phyloP scores from a whole-genome alignment of 352 stramenopile genomes.

The Globisporangium carolinianum region DNA sequence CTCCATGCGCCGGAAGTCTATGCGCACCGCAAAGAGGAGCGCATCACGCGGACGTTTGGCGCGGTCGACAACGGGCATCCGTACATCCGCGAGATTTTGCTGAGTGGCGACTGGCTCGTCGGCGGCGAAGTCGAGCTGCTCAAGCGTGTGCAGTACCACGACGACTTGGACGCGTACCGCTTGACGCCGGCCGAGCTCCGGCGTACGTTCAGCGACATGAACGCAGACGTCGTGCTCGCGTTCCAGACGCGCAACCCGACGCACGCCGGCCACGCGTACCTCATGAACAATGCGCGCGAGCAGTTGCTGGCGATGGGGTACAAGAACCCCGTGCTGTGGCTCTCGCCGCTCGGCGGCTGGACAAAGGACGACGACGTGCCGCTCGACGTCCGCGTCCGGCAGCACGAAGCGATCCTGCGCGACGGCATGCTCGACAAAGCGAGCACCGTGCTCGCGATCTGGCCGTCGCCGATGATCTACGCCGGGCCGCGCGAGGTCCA shows the following conservation, averaged over 20 bases:
- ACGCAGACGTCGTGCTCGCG: conserved; percentile 95
- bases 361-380: conserved; percentile 98
- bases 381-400: conserved; percentile 95
- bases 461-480: conserved; percentile 98
- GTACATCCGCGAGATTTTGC: conserved; percentile 96
- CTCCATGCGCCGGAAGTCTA: conserved; percentile 94
- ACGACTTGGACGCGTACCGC: conserved; percentile 95
- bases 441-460: conserved; percentile 98
- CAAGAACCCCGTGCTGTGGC: conserved; percentile 96
- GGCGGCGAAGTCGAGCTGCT: conserved; percentile 96
- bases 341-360: conserved; percentile 96
- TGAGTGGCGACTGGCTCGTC: conserved; percentile 92
- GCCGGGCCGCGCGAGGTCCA: conserved; percentile 96
- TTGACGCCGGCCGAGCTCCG: conserved; percentile 92
- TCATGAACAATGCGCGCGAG: conserved; percentile 96
- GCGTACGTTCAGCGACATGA: conserved; percentile 91
- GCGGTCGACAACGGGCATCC: conserved; percentile 94
- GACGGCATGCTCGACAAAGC: conserved; percentile 94
- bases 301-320: conserved; percentile 91
- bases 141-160: conserved; percentile 94
- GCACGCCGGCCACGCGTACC: conserved; percentile 95
- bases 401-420: conserved; percentile 92
- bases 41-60: conserved; percentile 96
- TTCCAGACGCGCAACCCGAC: conserved; percentile 98
- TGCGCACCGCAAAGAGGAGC: conserved; percentile 96